These are phyloP conservation scores for Theileria sp. DNA, from an alignment of 169 alveolate species.

Conservation along the genomic window DNA sequence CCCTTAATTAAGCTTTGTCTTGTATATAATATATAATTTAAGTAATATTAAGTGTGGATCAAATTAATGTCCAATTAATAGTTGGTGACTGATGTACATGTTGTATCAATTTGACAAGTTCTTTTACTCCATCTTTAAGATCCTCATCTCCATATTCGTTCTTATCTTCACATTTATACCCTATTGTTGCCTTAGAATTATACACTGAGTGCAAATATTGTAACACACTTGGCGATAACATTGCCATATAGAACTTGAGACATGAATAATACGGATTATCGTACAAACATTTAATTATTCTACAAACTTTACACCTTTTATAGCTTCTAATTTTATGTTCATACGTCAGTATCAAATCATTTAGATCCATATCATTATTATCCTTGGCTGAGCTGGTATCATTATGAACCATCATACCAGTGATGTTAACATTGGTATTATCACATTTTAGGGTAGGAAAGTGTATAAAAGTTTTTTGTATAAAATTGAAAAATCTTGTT, in stretches of 20 bases:
- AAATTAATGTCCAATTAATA: background rate
- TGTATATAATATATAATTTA: background rate
- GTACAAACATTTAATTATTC: conserved; percentile 22
- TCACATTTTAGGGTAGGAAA: background rate
- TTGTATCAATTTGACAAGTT: background rate
- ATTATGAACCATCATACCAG: background rate
- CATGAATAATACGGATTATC: background rate
- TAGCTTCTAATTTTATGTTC: background rate
- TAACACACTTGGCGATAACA: conserved; percentile 34
- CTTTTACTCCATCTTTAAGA: background rate
- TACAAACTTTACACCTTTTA: background rate
- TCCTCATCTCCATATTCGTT: background rate
- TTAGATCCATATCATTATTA: background rate
- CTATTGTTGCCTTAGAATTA: background rate
- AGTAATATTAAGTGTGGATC: background rate
- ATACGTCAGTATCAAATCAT: background rate
- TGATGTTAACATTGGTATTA: background rate
- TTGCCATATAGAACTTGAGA: conserved; percentile 35
- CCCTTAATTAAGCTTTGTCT: background rate
- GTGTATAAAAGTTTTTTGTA: conserved; percentile 22
- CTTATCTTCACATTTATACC: background rate
- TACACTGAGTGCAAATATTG: conserved; percentile 22
- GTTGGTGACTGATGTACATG: conserved; percentile 1
- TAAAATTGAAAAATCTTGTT: conserved; percentile 36
- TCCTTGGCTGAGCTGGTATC: background rate